Base-by-base conservation (phyloP, 371 early-diverging fungal species). In the Mucor saturninus region DNA sequence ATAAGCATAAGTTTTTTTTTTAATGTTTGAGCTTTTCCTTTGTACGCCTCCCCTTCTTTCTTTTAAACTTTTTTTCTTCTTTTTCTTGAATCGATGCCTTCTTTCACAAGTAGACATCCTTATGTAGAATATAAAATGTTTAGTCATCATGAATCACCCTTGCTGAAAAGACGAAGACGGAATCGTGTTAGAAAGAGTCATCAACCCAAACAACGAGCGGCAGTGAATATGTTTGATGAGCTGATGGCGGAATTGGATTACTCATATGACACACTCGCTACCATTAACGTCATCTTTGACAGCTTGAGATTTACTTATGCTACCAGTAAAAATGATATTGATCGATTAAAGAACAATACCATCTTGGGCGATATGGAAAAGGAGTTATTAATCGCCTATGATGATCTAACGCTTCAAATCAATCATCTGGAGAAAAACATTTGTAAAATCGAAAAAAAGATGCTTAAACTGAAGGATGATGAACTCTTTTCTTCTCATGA, bases 341-440 rank as follows among this genome's bases (percentile, higher is more conserved):
- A 72, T 9, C 52, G 62, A 28, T 28, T 54, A 28, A 58, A 52
- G 14, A 56, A 53, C 37, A 62, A 43, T 45, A 70, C 75, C 8
- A 62, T 75, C 8, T 62, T 80, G 26, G 54, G 63, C 29, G 73
- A 68, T 35, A 76, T 67, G 71, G 80, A 80, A 70, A 74, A 76
- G 30, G 80, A 80, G 43, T 62, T 80, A 4, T 52, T 80, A 21
- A 68, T 70, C 42, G 77, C 77, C n/a, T 80, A 80, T 52, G 80
- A 80, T 50, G 80, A 80, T 56, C 59, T 80, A 6, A 68, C 61
- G 15, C 57, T 73, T 13, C 80, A 80, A 52, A 68, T 80, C 29
- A 62, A 57, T 13, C 77, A 80, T 57, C 65, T 80, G 21, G 75
- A 80, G 62, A 75, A 71, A 31, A 62, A 72, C 50, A 61, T 80